Conservation (phyloP, 306 rosid genomes). For the Luffa aegyptiaca region DNA sequence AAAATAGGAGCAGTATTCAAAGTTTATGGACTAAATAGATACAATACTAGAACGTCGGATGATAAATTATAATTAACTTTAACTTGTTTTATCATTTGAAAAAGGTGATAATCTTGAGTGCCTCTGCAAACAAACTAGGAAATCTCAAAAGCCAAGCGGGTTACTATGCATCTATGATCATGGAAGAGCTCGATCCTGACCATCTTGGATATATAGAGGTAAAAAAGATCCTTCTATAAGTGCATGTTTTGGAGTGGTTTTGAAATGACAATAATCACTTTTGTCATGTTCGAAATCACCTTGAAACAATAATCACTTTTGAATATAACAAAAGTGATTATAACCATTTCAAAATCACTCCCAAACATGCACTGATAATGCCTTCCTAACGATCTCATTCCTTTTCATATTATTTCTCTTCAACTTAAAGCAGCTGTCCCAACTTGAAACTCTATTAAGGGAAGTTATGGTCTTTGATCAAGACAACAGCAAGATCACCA, state of each 20-base stretch:
- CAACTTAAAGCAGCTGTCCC: conserved; percentile 56
- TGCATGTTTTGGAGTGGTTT: too few species aligned
- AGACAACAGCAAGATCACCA: conserved; percentile 18
- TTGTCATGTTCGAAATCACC: too few species aligned
- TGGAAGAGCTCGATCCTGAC: conserved; percentile 96
- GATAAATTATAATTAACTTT: too few species aligned
- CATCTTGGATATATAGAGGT: conserved; percentile 88
- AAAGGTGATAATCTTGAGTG: conserved; percentile 89
- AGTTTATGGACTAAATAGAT: not conserved
- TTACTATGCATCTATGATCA: conserved; percentile 67
- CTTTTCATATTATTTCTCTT: not conserved
- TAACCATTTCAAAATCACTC: too few species aligned
- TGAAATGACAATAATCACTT: too few species aligned
- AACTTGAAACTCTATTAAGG: conserved; percentile 59
- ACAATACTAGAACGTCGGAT: too few species aligned
- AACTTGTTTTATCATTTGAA: not conserved
- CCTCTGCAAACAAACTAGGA: conserved; percentile 71
- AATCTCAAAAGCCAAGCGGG: conserved; percentile 64
- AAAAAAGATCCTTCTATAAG: not conserved
- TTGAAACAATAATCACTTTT: too few species aligned
- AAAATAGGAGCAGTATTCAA: not conserved
- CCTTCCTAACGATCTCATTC: not conserved
- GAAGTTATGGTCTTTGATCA: conserved; percentile 49
- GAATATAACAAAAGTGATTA: too few species aligned
- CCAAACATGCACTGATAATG: not conserved